These are phyloP conservation scores for Rubus parviflorus DNA, from an alignment of 306 rosid genomes.

Conservation along the genomic window DNA sequence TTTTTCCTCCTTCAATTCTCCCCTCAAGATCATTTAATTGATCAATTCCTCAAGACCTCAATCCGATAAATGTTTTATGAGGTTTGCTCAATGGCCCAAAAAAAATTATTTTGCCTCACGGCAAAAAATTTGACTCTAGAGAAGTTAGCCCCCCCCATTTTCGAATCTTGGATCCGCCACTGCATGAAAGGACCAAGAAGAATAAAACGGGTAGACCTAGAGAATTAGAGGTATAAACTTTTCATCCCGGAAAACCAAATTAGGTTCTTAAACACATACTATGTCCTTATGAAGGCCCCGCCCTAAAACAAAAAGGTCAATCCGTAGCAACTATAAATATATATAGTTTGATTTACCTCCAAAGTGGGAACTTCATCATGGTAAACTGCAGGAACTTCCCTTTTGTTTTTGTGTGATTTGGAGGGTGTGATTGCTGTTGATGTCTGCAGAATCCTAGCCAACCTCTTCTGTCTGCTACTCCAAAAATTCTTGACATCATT, in stretches of 20 bases:
- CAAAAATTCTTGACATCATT: constrained; percentile 96
- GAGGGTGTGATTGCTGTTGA: constrained; percentile 38
- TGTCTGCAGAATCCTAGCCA: constrained; percentile 66
- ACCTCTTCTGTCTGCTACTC: constrained; percentile 91
- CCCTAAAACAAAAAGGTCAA: not conserved
- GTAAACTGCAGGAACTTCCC: constrained; percentile 21
- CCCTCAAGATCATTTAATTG: no score
- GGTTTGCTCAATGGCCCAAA: no score
- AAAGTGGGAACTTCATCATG: constrained; percentile 29
- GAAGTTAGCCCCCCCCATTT: no score
- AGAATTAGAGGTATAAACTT: not conserved
- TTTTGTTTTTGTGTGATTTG: constrained; percentile 51
- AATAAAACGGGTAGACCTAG: not conserved
- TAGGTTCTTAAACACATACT: not conserved
- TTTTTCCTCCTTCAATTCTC: no score
- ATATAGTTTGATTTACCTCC: constrained; percentile 40
- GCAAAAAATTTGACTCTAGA: no score
- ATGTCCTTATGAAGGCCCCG: not conserved
- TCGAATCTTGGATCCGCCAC: no score
- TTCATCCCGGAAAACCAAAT: not conserved
- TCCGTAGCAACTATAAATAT: no score
- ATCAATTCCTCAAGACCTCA: no score
- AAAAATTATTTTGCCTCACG: no score
- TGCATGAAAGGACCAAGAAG: not conserved
- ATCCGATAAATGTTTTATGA: no score